phyloP scores from a whole-genome alignment of 805 yeast species.

The Yueomyces sinensis region DNA sequence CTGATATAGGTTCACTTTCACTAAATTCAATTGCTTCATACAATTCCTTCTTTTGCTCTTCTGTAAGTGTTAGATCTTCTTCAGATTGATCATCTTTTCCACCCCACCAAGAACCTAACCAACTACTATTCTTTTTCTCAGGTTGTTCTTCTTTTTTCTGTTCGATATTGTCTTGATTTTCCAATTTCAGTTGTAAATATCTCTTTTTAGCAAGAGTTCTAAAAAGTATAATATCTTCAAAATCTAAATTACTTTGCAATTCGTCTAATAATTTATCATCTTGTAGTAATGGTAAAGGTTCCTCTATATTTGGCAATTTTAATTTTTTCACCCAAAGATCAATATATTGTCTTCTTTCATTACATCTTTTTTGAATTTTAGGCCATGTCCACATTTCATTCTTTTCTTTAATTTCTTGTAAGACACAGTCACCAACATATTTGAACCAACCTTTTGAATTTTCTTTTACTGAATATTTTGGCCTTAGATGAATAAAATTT shows the following conservation, averaged over 20 bases:
- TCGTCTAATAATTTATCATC: conserved; percentile 30
- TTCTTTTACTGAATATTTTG: conserved; percentile 36
- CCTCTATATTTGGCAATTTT: conserved; percentile 21
- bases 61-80: conserved; percentile 45
- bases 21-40: conserved; percentile 90
- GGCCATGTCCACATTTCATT: conserved; percentile 86
- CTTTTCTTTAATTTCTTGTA: conserved; percentile 68
- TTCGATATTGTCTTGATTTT: conserved; percentile 4
- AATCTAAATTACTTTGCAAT: conserved; percentile 48
- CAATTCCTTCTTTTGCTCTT: conserved; percentile 78
- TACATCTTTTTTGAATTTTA: conserved; percentile 53
- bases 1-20: conserved; percentile 33
- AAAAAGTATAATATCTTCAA: conserved; percentile 75
- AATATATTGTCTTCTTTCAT: conserved; percentile 57
- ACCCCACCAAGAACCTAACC: conserved; percentile 66
- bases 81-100: conserved; percentile 19
- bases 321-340: conserved; percentile 51
- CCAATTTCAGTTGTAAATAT: conserved; percentile 40
- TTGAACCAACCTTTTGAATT: conserved; percentile 72
- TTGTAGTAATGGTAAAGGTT: conserved; percentile 22
- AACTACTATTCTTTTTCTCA: conserved; percentile 12
- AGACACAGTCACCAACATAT: conserved; percentile 67
- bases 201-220: conserved; percentile 66
- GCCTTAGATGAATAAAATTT: conserved; percentile 60
- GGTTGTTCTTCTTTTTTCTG: conserved; percentile 4